Percentiles rank a stretch among this genome's conserved stretches.
These are phyloP conservation scores for Goffeauzyma gilvescens DNA, from an alignment of 768 basidiomycete genomes.

Conservation along the genomic window DNA sequence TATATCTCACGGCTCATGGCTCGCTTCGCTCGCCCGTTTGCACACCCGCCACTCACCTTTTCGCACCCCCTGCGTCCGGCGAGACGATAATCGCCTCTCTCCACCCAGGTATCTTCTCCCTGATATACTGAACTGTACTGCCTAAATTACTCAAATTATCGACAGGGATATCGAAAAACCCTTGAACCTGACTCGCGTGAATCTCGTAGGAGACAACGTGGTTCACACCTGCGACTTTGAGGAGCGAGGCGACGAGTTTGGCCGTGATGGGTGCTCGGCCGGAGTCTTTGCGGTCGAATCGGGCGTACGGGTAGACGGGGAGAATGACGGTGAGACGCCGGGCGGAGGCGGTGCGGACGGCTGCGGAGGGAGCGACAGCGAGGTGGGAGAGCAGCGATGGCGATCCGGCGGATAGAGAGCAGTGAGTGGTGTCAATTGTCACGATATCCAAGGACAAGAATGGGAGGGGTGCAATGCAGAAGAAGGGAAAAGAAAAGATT, in stretches of 20 bases:
- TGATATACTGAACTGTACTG: slow-evolving; percentile 82
- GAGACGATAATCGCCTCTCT: slow-evolving; percentile 82
- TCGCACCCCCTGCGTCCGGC: slow-evolving; percentile 95
- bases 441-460: too few species aligned
- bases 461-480: too few species aligned
- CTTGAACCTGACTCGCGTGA: slow-evolving; percentile 97
- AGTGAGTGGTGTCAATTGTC: too few species aligned
- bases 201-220: slow-evolving; percentile 99
- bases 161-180: slow-evolving; percentile 98
- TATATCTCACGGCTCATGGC: background rate
- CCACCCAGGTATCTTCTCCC: slow-evolving; percentile 62
- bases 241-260: slow-evolving; percentile 94
- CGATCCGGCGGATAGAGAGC: too few species aligned
- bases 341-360: slow-evolving; percentile 98
- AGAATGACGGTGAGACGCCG: slow-evolving; percentile 96
- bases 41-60: slow-evolving; percentile 58
- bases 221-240: slow-evolving; percentile 66
- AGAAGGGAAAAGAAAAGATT: too few species aligned
- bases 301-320: slow-evolving; percentile 86
- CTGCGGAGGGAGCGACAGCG: too few species aligned
- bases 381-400: background rate
- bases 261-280: slow-evolving; percentile 93
- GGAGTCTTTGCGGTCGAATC: slow-evolving; percentile 99
- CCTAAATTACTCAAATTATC: slow-evolving; percentile 99
- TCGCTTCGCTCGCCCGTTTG: too few species aligned